Evolutionary conservation across 202 grass and related monocot genomes (phyloP).

Genomic region (Digitaria exilis): DNA sequence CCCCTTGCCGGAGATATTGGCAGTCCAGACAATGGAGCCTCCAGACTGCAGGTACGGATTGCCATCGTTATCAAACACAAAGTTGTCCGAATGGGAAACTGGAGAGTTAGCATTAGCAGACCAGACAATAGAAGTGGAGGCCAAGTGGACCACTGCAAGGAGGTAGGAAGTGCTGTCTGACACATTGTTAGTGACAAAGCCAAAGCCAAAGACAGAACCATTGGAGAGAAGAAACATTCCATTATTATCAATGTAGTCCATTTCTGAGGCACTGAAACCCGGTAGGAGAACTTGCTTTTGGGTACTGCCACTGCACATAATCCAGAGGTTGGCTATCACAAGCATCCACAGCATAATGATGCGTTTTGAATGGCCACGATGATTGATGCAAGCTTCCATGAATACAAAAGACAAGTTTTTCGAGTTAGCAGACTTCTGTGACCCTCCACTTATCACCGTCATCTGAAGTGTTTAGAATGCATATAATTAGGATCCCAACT

Average conservation of each 20-base stretch:
- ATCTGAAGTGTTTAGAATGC: slow-evolving; percentile 37
- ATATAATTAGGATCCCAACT: slow-evolving; percentile 14
- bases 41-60: slow-evolving; percentile 69
- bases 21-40: slow-evolving; percentile 58
- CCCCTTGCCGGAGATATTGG: slow-evolving; percentile 55
- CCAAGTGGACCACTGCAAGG: slow-evolving; percentile 58
- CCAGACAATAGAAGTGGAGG: slow-evolving; percentile 61
- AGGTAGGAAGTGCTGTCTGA: slow-evolving; percentile 66
- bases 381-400: slow-evolving; percentile 29
- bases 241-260: slow-evolving; percentile 80
- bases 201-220: slow-evolving; percentile 72
- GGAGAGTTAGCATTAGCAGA: slow-evolving; percentile 65
- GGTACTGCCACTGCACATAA: slow-evolving; percentile 51
- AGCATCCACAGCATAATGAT: slow-evolving; percentile 36
- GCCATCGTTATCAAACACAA: slow-evolving; percentile 71
- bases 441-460: slow-evolving; percentile 13
- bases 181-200: slow-evolving; percentile 51
- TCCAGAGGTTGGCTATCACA: slow-evolving; percentile 24
- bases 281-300: slow-evolving; percentile 55
- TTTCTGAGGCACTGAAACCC: slow-evolving; percentile 65
- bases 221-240: slow-evolving; percentile 84
- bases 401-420: slow-evolving; percentile 1
- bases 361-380: background rate
- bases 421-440: slow-evolving; percentile 21
- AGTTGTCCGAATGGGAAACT: slow-evolving; percentile 62